Percentiles rank a stretch among this genome's conserved stretches.
These are phyloP conservation scores for Phyllosticta citribraziliensis DNA, from an alignment of 2,329 filamentous ascomycete species.

Conservation along the genomic window DNA sequence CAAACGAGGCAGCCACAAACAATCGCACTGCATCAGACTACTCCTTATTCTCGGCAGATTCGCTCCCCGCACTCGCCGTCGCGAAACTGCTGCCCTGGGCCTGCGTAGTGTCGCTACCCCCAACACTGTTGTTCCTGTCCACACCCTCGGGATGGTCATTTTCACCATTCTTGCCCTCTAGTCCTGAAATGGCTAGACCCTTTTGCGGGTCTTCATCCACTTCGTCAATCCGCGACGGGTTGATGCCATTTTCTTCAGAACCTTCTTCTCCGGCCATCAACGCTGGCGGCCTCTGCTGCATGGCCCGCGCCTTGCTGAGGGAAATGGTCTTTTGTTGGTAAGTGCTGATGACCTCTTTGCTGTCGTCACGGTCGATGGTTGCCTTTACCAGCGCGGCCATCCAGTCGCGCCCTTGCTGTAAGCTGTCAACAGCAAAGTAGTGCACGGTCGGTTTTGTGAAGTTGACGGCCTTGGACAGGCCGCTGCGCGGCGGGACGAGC, in stretches of 20 bases:
- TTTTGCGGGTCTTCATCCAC: slow-evolving; percentile 29
- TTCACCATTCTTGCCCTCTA: slow-evolving; percentile 18
- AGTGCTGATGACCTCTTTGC: slow-evolving; percentile 71
- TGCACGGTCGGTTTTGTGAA: slow-evolving; percentile 97
- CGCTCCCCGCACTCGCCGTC: background rate
- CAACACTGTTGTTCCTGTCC: slow-evolving; percentile 3
- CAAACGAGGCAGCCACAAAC: background rate
- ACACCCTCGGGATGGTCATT: background rate
- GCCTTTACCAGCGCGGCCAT: slow-evolving; percentile 99
- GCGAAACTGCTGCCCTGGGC: background rate
- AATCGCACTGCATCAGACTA: background rate
- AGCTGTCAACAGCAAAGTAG: slow-evolving; percentile 90
- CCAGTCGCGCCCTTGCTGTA: slow-evolving; percentile 83
- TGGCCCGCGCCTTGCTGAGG: slow-evolving; percentile 73
- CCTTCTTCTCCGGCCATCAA: slow-evolving; percentile 54
- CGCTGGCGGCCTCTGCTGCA: slow-evolving; percentile 83
- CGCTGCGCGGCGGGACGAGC: slow-evolving; percentile 79
- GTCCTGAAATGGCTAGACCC: slow-evolving; percentile 27
- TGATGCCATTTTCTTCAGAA: slow-evolving; percentile 17
- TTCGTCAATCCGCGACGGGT: slow-evolving; percentile 19
- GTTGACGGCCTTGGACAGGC: slow-evolving; percentile 81
- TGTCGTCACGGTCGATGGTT: slow-evolving; percentile 84
- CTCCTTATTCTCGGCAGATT: slow-evolving; percentile 2
- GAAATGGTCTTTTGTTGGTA: slow-evolving; percentile 98
- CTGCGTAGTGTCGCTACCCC: background rate